Evolutionary conservation across 1,284 basidiomycete genomes (phyloP), one percentile per base, ranked within the genome.

Genomic region (Ustilago vetiveriae): DNA sequence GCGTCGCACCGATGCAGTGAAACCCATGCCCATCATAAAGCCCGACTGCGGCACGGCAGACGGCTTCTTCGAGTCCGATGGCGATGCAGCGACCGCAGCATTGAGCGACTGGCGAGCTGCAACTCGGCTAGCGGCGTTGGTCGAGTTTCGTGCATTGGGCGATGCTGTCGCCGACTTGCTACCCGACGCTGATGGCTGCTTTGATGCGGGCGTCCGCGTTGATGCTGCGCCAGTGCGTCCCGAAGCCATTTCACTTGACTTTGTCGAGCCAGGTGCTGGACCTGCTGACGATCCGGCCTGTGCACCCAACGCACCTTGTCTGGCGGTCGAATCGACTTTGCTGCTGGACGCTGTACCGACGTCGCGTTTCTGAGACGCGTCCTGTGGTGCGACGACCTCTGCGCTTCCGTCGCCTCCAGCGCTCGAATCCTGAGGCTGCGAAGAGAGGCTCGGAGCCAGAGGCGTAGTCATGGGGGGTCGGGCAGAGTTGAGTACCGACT

Each of bases 11-110:
- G 66, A 62, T 2, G 73, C 48, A 5, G 76, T 52, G 47, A 79
- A 79, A 4, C 76, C 76, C 46, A 52, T 62, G 24, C 80, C 80
- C 50, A 82, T 82, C 50, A 82, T 70, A 29, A 82, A 67, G 27
- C 80, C 80, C 1, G 77, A 47, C 43, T 82, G 80, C 9, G 78
- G 73, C 45, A 77, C 72, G 0, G 80, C 79, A 4, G 69, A 70
- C 3, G 76, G 76, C 50, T 64, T 45, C 44, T 56, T 60, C 13
- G 45, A 6, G 26, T 63, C 63, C n/a, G 54, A 59, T 14, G 66
- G 41, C 27, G 55, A 49, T 9, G 56, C 47, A 14, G 62, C 51
- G 19, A 53, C 42, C 8, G 45, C 44, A 11, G 45, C 47, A 5
- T 65, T 56, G 19, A 70, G 56, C 21, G 66, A 47, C 24, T 60